phyloP scores from a whole-genome alignment of 2,329 filamentous ascomycete genomes.

The Cryphonectria carpinicola region DNA sequence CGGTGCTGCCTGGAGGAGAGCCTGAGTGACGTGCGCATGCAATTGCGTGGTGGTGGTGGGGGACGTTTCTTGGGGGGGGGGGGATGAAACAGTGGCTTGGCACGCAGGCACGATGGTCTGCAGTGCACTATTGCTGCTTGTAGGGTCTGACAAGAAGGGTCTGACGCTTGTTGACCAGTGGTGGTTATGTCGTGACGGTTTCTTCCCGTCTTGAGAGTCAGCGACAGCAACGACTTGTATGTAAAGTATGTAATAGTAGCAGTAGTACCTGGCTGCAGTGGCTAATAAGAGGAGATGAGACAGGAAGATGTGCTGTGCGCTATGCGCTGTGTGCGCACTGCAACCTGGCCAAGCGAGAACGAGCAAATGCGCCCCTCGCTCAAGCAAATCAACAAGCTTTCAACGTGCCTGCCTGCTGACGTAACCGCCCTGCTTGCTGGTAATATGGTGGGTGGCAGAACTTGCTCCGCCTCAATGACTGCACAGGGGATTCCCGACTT shows the following conservation, averaged over 20 bases:
- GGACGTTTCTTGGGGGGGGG: constrained; percentile 19
- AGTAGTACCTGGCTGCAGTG: neutral
- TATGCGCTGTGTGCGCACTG: constrained; percentile 2
- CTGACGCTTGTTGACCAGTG: neutral
- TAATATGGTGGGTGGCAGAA: neutral
- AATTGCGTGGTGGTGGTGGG: constrained; percentile 18
- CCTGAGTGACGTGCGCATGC: constrained; percentile 6
- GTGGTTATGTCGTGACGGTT: constrained; percentile 23
- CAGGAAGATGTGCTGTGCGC: constrained; percentile 1
- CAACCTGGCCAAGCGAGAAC: constrained; percentile 2
- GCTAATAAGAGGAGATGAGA: constrained; percentile 18
- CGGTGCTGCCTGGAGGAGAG: neutral
- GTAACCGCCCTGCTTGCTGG: constrained; percentile 3
- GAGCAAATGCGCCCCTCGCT: constrained; percentile 3
- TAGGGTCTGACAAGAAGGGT: neutral
- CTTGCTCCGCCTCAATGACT: constrained; percentile 10
- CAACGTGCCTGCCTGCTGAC: constrained; percentile 12
- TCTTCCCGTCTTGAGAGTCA: constrained; percentile 12
- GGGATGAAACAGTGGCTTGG: constrained; percentile 27
- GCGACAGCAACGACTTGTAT: constrained; percentile 6
- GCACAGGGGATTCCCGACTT: constrained; percentile 2
- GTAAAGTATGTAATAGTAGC: too few relatives aligned
- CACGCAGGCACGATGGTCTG: constrained; percentile 9
- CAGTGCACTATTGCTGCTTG: neutral
- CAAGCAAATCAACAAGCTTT: neutral